Conservation (phyloP, 805 yeast species). For the Ogataea henricii region DNA sequence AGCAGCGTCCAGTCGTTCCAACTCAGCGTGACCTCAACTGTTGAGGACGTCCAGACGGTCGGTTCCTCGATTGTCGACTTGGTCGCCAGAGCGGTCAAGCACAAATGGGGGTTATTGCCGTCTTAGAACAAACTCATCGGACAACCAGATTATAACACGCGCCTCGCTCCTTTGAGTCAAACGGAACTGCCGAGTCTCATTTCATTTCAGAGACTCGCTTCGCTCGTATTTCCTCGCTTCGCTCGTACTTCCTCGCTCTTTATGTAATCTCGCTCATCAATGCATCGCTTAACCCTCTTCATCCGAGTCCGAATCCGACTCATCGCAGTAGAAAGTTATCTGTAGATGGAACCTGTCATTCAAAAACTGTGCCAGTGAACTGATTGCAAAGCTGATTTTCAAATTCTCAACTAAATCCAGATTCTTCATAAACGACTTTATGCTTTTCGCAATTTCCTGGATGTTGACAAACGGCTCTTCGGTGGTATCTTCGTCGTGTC, state of each 20-base stretch:
- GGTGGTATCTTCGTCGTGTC: conserved; percentile 35
- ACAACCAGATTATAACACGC: too few species aligned
- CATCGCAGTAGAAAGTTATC: conserved; percentile 13
- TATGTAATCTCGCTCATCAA: not conserved
- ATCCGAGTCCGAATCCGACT: conserved; percentile 8
- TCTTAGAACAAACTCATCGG: too few species aligned
- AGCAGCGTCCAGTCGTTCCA: not conserved
- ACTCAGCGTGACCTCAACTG: not conserved
- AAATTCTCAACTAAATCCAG: conserved; percentile 13
- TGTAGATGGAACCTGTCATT: conserved; percentile 16
- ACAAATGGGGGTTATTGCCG: conserved; percentile 1
- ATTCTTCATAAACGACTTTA: conserved; percentile 17
- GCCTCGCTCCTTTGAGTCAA: too few species aligned
- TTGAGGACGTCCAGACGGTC: conserved; percentile 1
- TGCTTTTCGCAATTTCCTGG: conserved; percentile 8
- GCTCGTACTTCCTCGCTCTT: not conserved
- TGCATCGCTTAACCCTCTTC: not conserved
- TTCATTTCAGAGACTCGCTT: not conserved
- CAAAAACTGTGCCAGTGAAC: conserved; percentile 14
- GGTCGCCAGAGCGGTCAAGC: conserved; percentile 2
- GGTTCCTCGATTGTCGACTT: not conserved
- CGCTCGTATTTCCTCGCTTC: not conserved
- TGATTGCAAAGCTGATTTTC: conserved; percentile 15
- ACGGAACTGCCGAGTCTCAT: too few species aligned
- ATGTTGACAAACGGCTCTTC: conserved; percentile 14